phyloP scores from a whole-genome alignment of 2,329 filamentous ascomycete species.

The Colletotrichum sp. region DNA sequence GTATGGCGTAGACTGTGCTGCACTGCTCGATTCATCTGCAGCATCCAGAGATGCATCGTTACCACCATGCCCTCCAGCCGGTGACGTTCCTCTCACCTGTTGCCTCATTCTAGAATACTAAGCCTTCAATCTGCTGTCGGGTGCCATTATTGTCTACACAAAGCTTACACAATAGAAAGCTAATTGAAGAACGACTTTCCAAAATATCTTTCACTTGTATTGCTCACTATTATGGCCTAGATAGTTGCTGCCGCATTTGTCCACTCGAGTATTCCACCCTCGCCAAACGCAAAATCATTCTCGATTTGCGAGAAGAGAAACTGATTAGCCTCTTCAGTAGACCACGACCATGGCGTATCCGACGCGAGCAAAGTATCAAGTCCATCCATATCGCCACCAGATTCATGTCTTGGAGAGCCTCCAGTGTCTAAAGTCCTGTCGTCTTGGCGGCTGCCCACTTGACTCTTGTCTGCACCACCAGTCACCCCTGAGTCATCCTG shows the following conservation, averaged over 20 bases:
- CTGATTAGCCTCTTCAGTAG: background rate
- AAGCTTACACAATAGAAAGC: too few relatives aligned
- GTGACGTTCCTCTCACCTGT: background rate
- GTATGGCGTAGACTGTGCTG: background rate
- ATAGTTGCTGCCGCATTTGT: background rate
- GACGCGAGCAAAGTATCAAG: background rate
- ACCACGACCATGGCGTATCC: background rate
- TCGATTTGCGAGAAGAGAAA: background rate
- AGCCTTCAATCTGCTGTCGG: background rate
- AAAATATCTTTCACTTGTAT: background rate
- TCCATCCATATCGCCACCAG: background rate
- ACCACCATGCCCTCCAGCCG: background rate
- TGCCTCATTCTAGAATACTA: background rate
- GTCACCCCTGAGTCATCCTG: background rate
- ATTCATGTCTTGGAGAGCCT: background rate
- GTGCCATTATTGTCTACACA: background rate
- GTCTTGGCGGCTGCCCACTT: background rate
- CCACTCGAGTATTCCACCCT: background rate
- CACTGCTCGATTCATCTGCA: background rate
- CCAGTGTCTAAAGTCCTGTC: too few relatives aligned
- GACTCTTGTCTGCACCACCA: background rate
- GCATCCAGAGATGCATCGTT: background rate
- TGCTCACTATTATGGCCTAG: background rate
- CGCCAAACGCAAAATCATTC: background rate
- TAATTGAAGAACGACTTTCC: background rate